A percentile compares a stretch with the other conserved stretches of the same genome.
Conservation (phyloP, 148 eudicot genomes). For the Vaccinium macrocarpon region DNA sequence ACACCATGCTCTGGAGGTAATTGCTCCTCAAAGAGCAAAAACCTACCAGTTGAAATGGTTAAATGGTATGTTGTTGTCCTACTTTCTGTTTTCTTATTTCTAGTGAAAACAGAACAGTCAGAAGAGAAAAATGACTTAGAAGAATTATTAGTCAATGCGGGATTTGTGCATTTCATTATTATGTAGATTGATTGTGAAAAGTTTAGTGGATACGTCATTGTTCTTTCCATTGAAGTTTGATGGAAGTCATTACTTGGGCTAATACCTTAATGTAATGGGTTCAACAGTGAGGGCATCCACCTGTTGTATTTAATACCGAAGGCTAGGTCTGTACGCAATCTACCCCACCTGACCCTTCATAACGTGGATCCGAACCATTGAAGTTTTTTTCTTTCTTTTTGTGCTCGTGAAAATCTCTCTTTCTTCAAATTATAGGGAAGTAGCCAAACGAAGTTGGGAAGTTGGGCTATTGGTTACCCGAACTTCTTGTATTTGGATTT, state of each 20-base stretch:
- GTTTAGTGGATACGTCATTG: neutral
- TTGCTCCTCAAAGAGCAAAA: conserved; percentile 55
- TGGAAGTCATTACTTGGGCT: neutral
- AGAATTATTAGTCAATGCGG: no score
- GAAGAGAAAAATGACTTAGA: neutral
- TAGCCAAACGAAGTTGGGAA: neutral
- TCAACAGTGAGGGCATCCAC: neutral
- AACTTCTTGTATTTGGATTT: neutral
- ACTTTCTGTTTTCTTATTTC: conserved; percentile 1
- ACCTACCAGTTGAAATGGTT: conserved; percentile 42
- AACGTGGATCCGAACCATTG: neutral
- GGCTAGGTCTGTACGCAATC: neutral
- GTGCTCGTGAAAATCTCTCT: neutral
- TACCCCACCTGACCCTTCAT: neutral
- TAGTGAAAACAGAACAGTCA: neutral
- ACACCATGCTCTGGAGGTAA: conserved; percentile 47
- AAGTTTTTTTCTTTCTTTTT: neutral
- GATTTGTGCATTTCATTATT: neutral
- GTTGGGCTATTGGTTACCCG: neutral
- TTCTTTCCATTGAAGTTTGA: neutral
- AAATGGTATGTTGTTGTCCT: conserved; percentile 21
- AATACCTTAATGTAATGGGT: neutral
- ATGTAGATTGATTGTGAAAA: neutral
- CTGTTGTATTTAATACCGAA: neutral
- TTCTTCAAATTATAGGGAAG: neutral